A percentile compares a stretch with the other conserved stretches of the same genome.
Conservation (phyloP, 345 rosid species). For the Chamaenerion angustifolium region DNA sequence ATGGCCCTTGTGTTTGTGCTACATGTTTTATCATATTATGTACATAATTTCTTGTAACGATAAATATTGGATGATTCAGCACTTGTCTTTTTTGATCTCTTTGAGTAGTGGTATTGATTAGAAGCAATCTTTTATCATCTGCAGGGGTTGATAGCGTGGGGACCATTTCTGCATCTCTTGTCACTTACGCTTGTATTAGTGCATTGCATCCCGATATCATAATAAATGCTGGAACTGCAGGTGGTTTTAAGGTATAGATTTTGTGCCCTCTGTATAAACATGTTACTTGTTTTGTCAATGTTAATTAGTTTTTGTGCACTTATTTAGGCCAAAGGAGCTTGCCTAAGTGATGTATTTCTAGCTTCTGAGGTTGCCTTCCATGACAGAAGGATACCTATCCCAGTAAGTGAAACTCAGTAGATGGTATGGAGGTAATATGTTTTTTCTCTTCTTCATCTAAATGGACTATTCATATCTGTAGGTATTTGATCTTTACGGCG, state of each 20-base stretch:
- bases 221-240: conserved; percentile 89
- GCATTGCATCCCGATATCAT: conserved; percentile 61
- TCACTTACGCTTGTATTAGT: conserved; percentile 71
- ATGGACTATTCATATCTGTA: conserved; percentile 5
- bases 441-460: too few species aligned
- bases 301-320: background rate
- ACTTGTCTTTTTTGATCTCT: too few species aligned
- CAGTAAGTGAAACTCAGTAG: conserved; percentile 27
- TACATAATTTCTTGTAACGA: too few species aligned
- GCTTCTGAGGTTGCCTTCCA: conserved; percentile 73
- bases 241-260: conserved; percentile 71
- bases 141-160: conserved; percentile 84
- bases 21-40: too few species aligned
- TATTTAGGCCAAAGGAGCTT: conserved; percentile 71
- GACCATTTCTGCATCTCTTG: conserved; percentile 72
- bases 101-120: too few species aligned
- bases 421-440: too few species aligned
- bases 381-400: conserved; percentile 93
- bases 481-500: conserved; percentile 93
- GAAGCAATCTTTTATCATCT: background rate
- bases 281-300: background rate
- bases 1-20: too few species aligned
- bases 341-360: conserved; percentile 60
- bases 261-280: background rate
- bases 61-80: too few species aligned